These are phyloP conservation scores for Arabidopsis arenosa DNA, from an alignment of 345 rosid species.

Conservation along the genomic window DNA sequence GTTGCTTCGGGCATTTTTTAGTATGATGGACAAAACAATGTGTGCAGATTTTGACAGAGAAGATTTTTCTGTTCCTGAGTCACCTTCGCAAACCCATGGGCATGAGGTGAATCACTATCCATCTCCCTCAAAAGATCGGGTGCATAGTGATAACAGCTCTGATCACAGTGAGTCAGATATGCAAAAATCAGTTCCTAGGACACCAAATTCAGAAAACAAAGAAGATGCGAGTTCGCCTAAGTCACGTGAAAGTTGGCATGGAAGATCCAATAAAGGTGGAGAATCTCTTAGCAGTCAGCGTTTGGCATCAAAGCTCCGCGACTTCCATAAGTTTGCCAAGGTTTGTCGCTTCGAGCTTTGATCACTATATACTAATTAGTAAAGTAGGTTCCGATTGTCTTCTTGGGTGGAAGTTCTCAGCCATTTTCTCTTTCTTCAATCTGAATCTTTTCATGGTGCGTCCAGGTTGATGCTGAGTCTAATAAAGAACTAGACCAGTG, in stretches of 20 bases:
- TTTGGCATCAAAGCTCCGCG: slow-evolving; percentile 88
- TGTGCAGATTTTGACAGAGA: slow-evolving; percentile 78
- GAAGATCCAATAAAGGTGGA: slow-evolving; percentile 65
- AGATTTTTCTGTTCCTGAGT: slow-evolving; percentile 66
- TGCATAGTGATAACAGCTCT: slow-evolving; percentile 53
- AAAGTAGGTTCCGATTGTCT: neutral
- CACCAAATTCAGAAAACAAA: slow-evolving; percentile 68
- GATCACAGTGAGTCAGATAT: slow-evolving; percentile 71
- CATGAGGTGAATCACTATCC: slow-evolving; percentile 51
- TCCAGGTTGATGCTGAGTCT: slow-evolving; percentile 84
- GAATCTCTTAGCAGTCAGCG: slow-evolving; percentile 80
- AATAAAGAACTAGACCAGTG: slow-evolving; percentile 96
- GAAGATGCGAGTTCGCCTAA: slow-evolving; percentile 79
- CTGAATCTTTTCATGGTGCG: slow-evolving; percentile 26
- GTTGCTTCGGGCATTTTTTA: slow-evolving; percentile 72
- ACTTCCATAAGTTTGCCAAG: slow-evolving; percentile 96
- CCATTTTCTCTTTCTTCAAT: slow-evolving; percentile 2
- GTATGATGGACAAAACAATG: slow-evolving; percentile 64
- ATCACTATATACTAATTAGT: neutral
- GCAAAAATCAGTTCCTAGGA: slow-evolving; percentile 59
- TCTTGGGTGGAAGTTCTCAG: neutral
- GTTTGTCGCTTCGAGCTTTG: slow-evolving; percentile 49
- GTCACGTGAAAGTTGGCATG: slow-evolving; percentile 81
- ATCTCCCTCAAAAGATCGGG: slow-evolving; percentile 66
- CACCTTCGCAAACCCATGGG: slow-evolving; percentile 54